Percentiles rank a stretch among this genome's conserved stretches.
Evolutionary conservation across 495 filamentous ascomycete genomes (phyloP).

Genomic region (Apiosordaria backusii): DNA sequence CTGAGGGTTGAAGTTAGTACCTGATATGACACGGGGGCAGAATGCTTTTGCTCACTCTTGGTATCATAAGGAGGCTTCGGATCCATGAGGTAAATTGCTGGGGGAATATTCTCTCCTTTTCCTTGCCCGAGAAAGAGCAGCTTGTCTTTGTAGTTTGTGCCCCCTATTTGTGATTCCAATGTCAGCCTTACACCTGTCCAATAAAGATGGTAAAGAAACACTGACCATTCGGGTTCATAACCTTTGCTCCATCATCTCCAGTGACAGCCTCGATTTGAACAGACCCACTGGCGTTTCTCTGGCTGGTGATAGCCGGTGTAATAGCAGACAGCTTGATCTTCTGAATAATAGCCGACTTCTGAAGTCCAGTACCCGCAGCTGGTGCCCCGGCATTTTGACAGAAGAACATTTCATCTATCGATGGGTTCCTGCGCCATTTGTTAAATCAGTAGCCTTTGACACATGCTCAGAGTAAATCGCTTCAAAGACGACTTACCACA

Average conservation of each 20-base stretch:
- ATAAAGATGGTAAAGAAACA: background rate
- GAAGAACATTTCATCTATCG: slow-evolving; percentile 52
- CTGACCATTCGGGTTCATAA: slow-evolving; percentile 52
- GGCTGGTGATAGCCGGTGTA: slow-evolving; percentile 34
- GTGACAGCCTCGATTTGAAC: slow-evolving; percentile 39
- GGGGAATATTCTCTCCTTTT: slow-evolving; percentile 41
- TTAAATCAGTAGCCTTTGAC: slow-evolving; percentile 9
- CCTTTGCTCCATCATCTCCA: slow-evolving; percentile 28
- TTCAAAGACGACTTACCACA: slow-evolving; percentile 35
- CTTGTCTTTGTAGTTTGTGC: slow-evolving; percentile 45
- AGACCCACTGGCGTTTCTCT: slow-evolving; percentile 40
- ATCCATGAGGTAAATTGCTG: slow-evolving; percentile 46
- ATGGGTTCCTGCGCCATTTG: slow-evolving; percentile 26
- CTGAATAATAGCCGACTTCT: slow-evolving; percentile 49
- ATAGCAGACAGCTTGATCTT: slow-evolving; percentile 47
- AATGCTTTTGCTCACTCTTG: slow-evolving; percentile 31
- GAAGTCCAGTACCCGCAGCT: slow-evolving; percentile 46
- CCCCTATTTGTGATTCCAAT: slow-evolving; percentile 31
- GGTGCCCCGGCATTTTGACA: slow-evolving; percentile 48
- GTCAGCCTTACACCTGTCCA: background rate
- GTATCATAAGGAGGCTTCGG: slow-evolving; percentile 49
- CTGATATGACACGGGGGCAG: background rate
- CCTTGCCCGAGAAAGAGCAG: slow-evolving; percentile 48
- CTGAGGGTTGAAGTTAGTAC: slow-evolving; percentile 10
- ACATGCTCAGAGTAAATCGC: slow-evolving; percentile 11